phyloP scores from a whole-genome alignment of 176 grass and related monocot species.

The Zizania latifolia region DNA sequence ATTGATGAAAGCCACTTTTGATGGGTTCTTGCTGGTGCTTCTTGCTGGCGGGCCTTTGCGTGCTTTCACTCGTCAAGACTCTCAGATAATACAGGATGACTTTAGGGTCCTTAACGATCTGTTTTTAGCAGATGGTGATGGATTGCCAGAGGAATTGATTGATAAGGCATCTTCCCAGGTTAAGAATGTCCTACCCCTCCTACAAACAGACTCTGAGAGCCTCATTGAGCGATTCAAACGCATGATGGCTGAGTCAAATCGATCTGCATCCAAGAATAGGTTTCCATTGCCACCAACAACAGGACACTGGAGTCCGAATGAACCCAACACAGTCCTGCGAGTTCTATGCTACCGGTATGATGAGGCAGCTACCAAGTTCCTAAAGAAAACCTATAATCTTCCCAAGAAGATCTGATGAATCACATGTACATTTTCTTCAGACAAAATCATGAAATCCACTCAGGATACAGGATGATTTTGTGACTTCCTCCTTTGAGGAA shows the following conservation, averaged over 20 bases:
- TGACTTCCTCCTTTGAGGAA: background rate
- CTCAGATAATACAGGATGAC: conserved; percentile 70
- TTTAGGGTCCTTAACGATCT: conserved; percentile 72
- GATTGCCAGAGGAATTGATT: conserved; percentile 84
- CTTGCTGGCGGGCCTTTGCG: conserved; percentile 81
- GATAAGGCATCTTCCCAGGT: conserved; percentile 84
- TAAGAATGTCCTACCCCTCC: conserved; percentile 83
- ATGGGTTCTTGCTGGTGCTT: conserved; percentile 90
- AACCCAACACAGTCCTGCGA: conserved; percentile 81
- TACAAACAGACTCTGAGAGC: conserved; percentile 59
- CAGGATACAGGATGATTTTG: background rate
- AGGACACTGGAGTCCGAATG: conserved; percentile 77
- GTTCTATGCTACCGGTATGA: conserved; percentile 87
- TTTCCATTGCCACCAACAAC: conserved; percentile 67
- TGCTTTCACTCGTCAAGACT: conserved; percentile 65
- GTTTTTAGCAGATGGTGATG: conserved; percentile 88
- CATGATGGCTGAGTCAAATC: conserved; percentile 50
- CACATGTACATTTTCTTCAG: conserved; percentile 30
- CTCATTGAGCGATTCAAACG: conserved; percentile 74
- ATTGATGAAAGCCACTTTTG: conserved; percentile 91
- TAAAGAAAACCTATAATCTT: conserved; percentile 94
- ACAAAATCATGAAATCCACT: background rate
- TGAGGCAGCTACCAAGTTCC: conserved; percentile 80
- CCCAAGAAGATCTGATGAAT: conserved; percentile 75
- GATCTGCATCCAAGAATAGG: conserved; percentile 46